A percentile compares a stretch with the other conserved stretches of the same genome.
phyloP scores from a whole-genome alignment of 2,329 filamentous ascomycete species.

The Hymenoscyphus fraxineus region DNA sequence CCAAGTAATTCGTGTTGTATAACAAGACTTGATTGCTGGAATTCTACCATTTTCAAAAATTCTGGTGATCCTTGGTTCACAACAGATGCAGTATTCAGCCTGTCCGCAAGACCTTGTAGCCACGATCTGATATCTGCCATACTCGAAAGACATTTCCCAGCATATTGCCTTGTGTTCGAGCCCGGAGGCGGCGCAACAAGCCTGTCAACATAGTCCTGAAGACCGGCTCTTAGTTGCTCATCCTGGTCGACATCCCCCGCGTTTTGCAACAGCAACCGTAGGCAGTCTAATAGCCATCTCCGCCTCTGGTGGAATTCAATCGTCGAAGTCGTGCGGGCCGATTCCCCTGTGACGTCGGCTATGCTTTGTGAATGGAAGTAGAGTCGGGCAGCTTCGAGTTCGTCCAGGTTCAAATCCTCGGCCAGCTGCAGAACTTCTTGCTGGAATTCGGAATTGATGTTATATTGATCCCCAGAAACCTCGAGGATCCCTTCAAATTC shows the following conservation, averaged over 20 bases:
- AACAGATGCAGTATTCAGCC: conserved; percentile 69
- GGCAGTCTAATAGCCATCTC: conserved; percentile 75
- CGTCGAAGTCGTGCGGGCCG: conserved; percentile 72
- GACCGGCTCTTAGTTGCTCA: conserved; percentile 46
- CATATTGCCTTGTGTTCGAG: conserved; percentile 46
- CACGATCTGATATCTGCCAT: conserved; percentile 75
- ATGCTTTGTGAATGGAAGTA: conserved; percentile 72
- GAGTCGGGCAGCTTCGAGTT: conserved; percentile 75
- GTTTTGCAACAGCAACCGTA: conserved; percentile 74
- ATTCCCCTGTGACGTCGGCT: conserved; percentile 63
- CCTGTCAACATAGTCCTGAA: conserved; percentile 53
- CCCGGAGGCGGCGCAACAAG: conserved; percentile 43
- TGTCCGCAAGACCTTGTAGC: conserved; percentile 72
- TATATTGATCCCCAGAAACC: conserved; percentile 69
- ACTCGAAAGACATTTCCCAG: conserved; percentile 68
- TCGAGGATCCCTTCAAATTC: conserved; percentile 64
- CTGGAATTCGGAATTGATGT: conserved; percentile 82
- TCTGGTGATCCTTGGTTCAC: conserved; percentile 66
- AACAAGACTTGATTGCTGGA: conserved; percentile 73
- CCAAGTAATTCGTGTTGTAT: conserved; percentile 88
- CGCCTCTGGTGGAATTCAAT: conserved; percentile 86
- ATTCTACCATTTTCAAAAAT: conserved; percentile 72
- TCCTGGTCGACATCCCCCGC: conserved; percentile 28
- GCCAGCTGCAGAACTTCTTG: conserved; percentile 77
- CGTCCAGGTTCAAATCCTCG: conserved; percentile 86